Base-by-base conservation (phyloP, 306 rosid genomes). In the Rubus parviflorus region DNA sequence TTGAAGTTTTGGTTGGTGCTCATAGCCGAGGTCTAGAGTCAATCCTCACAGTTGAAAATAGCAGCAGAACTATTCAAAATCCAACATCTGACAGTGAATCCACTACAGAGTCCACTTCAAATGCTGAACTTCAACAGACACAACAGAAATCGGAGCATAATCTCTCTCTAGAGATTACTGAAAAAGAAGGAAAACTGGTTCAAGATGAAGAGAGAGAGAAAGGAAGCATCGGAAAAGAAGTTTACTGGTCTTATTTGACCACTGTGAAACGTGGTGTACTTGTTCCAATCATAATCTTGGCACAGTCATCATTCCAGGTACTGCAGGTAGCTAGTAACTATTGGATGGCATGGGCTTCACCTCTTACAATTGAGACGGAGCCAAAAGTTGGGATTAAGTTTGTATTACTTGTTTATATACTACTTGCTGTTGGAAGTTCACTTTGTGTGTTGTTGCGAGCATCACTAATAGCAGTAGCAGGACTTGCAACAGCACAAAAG, bases 271-370 rank as follows among this genome's bases (percentile, higher is more conserved):
- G 93, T 13, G 98, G 97, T 73, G 49, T 84, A 25, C 72, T 95
- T 1, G 73, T 95, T 82, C 98, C 98, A 54, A 12, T 94, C 79
- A 94, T 94, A 72, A 2, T 94, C 53, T 83, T 94, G 81, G 97
- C 97, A 53, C 98, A 95, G 51, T 83, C 91, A 72, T 90, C 96
- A 47, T 92, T 90, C 87, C 98, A 95, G 83, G 81, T 82, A 35
- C 86, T 92, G 75, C 98, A 95, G 82, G 85, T 95, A 84, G 90
- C 92, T 7, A 95, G 98, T 77, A 95, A 95, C 83, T 95, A 90
- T 67, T 95, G 98, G 98, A 95, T 95, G 91, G 96, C 97, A 69
- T 95, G 98, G 98, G 91, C 88, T 82, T 89, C 93, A 81, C 98
- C 98, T 60, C 70, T 97, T 73, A 75, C 85, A 38, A 84, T 77